A percentile compares a stretch with the other conserved stretches of the same genome.
phyloP scores from a whole-genome alignment of 2,329 filamentous ascomycete genomes.

The Colletotrichum orchidophilum region DNA sequence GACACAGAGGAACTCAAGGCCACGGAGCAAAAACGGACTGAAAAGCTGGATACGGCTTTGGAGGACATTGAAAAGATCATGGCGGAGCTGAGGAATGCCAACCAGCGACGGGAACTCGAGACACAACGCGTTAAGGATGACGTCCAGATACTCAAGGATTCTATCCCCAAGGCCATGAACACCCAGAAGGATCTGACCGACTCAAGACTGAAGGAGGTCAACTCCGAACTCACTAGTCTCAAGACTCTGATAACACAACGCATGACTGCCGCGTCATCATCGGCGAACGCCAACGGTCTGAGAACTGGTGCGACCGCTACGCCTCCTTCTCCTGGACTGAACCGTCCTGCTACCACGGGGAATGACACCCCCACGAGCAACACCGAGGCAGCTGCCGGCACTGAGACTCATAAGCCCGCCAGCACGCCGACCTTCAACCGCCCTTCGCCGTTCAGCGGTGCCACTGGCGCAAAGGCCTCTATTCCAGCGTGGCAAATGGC shows the following conservation, averaged over 20 bases:
- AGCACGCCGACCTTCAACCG: slow-evolving; percentile 42
- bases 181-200: slow-evolving; percentile 88
- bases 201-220: slow-evolving; percentile 82
- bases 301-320: slow-evolving; percentile 39
- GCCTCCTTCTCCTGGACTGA: slow-evolving; percentile 8
- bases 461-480: slow-evolving; percentile 66
- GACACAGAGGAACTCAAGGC: slow-evolving; percentile 91
- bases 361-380: slow-evolving; percentile 42
- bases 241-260: slow-evolving; percentile 83
- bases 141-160: slow-evolving; percentile 80
- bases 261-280: slow-evolving; percentile 52
- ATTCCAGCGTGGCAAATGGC: slow-evolving; percentile 86
- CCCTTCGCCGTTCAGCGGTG: slow-evolving; percentile 46
- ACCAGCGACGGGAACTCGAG: slow-evolving; percentile 86
- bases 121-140: slow-evolving; percentile 87
- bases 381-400: slow-evolving; percentile 38
- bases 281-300: slow-evolving; percentile 37
- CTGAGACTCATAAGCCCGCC: slow-evolving; percentile 45
- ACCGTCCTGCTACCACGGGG: slow-evolving; percentile 35
- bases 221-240: slow-evolving; percentile 87
- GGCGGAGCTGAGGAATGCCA: slow-evolving; percentile 81
- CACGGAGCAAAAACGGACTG: slow-evolving; percentile 84
- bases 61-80: slow-evolving; percentile 87
- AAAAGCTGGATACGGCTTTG: slow-evolving; percentile 83
- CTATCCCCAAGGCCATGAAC: slow-evolving; percentile 88